Conservation (phyloP, 1,284 basidiomycete species). For the Rhodofomes roseus region DNA sequence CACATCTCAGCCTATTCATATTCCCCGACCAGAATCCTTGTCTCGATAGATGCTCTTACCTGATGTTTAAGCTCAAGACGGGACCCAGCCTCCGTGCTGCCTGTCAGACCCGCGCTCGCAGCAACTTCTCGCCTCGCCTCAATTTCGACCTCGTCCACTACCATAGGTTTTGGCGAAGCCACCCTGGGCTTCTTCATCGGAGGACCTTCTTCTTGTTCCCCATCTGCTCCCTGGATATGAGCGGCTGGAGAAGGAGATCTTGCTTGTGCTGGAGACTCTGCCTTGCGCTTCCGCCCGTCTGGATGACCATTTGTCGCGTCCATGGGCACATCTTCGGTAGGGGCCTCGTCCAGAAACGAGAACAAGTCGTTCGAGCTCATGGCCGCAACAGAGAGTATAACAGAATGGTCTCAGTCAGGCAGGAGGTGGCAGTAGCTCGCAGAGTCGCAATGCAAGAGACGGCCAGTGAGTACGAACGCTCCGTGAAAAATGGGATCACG, state of each 20-base stretch:
- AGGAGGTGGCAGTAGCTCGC: no score
- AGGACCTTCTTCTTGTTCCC: conserved; percentile 10
- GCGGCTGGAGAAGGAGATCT: conserved; percentile 9
- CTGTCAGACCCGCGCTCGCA: conserved; percentile 78
- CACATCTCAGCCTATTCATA: no score
- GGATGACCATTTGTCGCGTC: conserved; percentile 7
- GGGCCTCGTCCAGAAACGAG: conserved; percentile 37
- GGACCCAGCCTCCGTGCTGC: conserved; percentile 61
- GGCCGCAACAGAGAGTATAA: not conserved
- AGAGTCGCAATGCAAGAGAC: no score
- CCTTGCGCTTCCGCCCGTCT: conserved; percentile 28
- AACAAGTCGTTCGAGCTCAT: conserved; percentile 34
- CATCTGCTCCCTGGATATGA: conserved; percentile 10
- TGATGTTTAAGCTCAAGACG: conserved; percentile 77
- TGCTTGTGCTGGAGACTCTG: conserved; percentile 9
- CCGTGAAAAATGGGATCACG: no score
- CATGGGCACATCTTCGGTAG: conserved; percentile 19
- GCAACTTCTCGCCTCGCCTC: conserved; percentile 87
- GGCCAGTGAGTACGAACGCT: no score
- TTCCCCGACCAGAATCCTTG: no score
- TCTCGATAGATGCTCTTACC: conserved; percentile 7
- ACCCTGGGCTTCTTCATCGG: conserved; percentile 46
- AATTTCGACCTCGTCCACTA: conserved; percentile 87
- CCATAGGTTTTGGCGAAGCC: conserved; percentile 61
- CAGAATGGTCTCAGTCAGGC: no score